Base-by-base conservation (phyloP, 495 filamentous ascomycete genomes). In the Niebla homalea region DNA sequence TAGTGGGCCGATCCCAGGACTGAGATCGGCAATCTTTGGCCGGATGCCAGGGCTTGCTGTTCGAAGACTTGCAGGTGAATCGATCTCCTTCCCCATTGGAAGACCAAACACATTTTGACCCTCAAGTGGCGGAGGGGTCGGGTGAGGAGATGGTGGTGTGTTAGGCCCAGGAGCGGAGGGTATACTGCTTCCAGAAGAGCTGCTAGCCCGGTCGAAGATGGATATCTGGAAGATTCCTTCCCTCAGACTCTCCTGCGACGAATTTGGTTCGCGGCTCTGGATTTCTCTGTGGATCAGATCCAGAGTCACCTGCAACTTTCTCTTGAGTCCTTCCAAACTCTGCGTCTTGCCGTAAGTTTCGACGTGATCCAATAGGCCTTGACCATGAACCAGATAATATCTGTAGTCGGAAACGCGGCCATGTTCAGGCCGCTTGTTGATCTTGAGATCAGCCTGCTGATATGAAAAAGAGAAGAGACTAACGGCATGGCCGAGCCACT, bases 171-270 rank as follows among this genome's bases (percentile, higher is more conserved):
- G 68, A 7, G 64, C 60, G 16, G 45, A 48, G 11, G 45, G 45
- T 10, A 36, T 22, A 4, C 65, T 68, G 6, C 72, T 74, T 35
- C 78, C 74, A 0, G 82, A 84, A 7, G 74, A 74, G 60, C 80
- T 84, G 49, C 78, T 85, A 1, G 79, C 76, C 18, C 80, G 71
- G 58, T 87, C 82, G 55, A 88, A 88, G 4, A 88, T 80, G 0
- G 84, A 87, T 3, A 74, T 70, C 36, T 79, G 66, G 36, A 60
- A 64, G 7, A 60, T 58, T 20, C 71, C 71, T 5, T 65, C 70
- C 3, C 65, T 69, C 12, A 71, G 61, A 36, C 63, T 71, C 42
- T 73, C 68, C 56, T 67, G 70, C 45, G 64, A 76, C 46, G 63
- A 70, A 55, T 61, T 73, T 57, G 75, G 65, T 15, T 75, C 64